Percentiles rank a stretch among this genome's conserved stretches.
These are phyloP conservation scores for Pyrus pyrifolia DNA, from an alignment of 306 rosid species.

Conservation along the genomic window DNA sequence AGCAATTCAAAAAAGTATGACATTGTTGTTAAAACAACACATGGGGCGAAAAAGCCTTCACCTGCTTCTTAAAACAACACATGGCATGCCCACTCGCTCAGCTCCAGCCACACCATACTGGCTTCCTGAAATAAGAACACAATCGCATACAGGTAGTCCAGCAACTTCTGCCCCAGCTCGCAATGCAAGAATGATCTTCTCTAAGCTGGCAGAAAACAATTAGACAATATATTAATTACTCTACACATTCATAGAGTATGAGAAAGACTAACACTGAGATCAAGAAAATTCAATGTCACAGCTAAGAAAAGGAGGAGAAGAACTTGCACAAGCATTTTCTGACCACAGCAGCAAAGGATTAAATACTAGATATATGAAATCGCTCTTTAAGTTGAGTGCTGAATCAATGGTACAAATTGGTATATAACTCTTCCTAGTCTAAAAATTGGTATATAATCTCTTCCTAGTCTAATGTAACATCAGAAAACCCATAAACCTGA, in stretches of 20 bases:
- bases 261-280: neutral
- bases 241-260: neutral
- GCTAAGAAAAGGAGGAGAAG: neutral
- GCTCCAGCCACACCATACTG: constrained; percentile 78
- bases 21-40: too few species aligned
- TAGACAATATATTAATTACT: neutral
- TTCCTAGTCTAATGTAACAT: neutral
- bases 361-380: neutral
- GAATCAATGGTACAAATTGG: neutral
- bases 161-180: constrained; percentile 91
- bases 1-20: too few species aligned
- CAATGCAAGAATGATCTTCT: constrained; percentile 68
- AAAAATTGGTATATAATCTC: neutral
- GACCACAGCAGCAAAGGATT: neutral
- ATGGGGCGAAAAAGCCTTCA: constrained; percentile 15
- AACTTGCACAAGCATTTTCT: neutral
- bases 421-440: too few species aligned
- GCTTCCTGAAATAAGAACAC: constrained; percentile 87
- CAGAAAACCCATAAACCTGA: neutral
- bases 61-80: constrained; percentile 86
- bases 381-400: neutral
- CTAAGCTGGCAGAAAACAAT: constrained; percentile 39
- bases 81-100: constrained; percentile 70
- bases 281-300: too few species aligned
- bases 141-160: constrained; percentile 51